Base-by-base conservation (phyloP, 371 early-diverging fungal species). In the Actinomortierella ambigua region DNA sequence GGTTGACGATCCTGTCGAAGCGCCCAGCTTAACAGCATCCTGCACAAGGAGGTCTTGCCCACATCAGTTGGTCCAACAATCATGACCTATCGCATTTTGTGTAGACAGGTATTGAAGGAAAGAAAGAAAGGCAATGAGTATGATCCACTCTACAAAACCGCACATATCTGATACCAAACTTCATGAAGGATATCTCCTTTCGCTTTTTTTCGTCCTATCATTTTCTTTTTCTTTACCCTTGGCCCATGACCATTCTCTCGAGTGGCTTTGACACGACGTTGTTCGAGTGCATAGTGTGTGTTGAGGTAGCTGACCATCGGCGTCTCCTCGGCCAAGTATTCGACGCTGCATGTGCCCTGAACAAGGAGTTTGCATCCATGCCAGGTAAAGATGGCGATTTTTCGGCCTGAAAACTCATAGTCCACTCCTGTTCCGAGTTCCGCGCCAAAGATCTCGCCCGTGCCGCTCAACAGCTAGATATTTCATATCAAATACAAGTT, bases 381-480 rank as follows among this genome's bases (percentile, higher is more conserved):
- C 94, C 94, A 98, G 3, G 94, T 93, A 75, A 93, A 97, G 0
- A 97, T 84, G n/a, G 96, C 97, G 17, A 91, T 80, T 77, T 97
- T 96, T 52, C 85, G 77, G 23, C 95, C 94, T 43, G 82, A 80
- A 68, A 98, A 93, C 8, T 81, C 66, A 77, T 96, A 95, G 27
- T 75, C 80, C 24, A 85, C 79, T 29, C 88, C 91, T n/a, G 81
- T 65, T 1, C 90, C 95, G 3, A 97, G 79, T 65, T 97, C 97
- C 3, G 93, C 87, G 8, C 98, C 98, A 82, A 92, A 94, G 17
- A 95, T 85, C 69, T 97, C 98, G 2, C 94, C 97, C 3, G 83
- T 83, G 18, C 97, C 98, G 50, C 83, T 81, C 13, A 79, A 60
- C 0, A 97, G 73, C 90, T 92, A 65, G 2, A 17, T 43, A 48